Evolutionary conservation across 257 asterid species (phyloP).

Genomic region (Cinchona pubescens): DNA sequence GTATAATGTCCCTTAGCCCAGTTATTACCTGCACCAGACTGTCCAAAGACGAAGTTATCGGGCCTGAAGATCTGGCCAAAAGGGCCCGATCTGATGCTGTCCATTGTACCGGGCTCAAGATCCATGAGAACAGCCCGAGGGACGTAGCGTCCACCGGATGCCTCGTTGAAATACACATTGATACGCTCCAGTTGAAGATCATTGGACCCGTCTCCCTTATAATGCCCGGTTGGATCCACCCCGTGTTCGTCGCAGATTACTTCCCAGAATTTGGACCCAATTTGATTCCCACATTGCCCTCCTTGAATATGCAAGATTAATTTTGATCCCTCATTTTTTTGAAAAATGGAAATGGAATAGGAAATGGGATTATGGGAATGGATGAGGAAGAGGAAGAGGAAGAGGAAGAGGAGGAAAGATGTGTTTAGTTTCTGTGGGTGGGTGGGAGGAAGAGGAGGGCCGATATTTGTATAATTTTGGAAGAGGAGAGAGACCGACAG

Average conservation of each 20-base stretch:
- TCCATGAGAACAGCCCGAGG: constrained; percentile 94
- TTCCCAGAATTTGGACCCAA: constrained; percentile 95
- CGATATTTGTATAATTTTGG: background rate
- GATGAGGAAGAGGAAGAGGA: background rate
- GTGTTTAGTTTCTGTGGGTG: background rate
- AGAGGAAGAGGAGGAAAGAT: background rate
- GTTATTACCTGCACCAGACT: constrained; percentile 86
- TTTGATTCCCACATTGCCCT: constrained; percentile 94
- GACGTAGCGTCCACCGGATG: constrained; percentile 81
- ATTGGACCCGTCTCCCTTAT: constrained; percentile 49
- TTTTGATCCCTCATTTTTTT: constrained; percentile 70
- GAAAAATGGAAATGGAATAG: background rate
- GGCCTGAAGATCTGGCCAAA: constrained; percentile 87
- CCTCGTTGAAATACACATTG: constrained; percentile 82
- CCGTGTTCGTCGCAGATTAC: constrained; percentile 89
- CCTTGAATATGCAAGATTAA: constrained; percentile 83
- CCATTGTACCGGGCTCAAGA: constrained; percentile 96
- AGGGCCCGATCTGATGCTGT: constrained; percentile 81
- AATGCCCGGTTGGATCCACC: constrained; percentile 65
- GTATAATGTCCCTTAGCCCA: constrained; percentile 94
- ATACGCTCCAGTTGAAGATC: constrained; percentile 70
- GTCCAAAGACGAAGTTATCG: constrained; percentile 84
- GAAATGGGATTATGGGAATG: background rate
- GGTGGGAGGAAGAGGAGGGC: background rate
- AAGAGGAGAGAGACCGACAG: background rate